These are phyloP conservation scores for Saturnispora hagleri DNA, from an alignment of 805 yeast genomes.

Conservation along the genomic window DNA sequence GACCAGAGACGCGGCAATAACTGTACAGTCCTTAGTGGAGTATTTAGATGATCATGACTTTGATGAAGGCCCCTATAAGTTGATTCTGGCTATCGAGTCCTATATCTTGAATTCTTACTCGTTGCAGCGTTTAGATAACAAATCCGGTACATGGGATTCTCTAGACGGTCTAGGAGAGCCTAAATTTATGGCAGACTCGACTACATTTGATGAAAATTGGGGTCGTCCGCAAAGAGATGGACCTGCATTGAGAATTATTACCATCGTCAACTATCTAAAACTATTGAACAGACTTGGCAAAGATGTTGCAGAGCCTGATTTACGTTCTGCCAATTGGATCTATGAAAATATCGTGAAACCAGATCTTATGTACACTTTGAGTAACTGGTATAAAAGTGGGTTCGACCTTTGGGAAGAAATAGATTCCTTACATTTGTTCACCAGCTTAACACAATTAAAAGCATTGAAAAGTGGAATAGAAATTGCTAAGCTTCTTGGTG, in stretches of 20 bases:
- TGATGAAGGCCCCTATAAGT: conserved; percentile 14
- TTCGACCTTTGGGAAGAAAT: conserved; percentile 95
- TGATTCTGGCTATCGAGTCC: conserved; percentile 35
- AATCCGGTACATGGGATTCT: conserved; percentile 51
- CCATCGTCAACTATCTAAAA: conserved; percentile 49
- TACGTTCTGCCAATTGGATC: conserved; percentile 28
- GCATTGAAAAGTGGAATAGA: conserved; percentile 52
- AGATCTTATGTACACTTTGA: conserved; percentile 57
- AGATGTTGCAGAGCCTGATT: conserved; percentile 21
- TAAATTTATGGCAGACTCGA: conserved; percentile 61
- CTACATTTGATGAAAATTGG: conserved; percentile 62
- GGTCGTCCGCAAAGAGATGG: conserved; percentile 97
- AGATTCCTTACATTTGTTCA: conserved; percentile 67
- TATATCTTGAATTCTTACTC: conserved; percentile 51
- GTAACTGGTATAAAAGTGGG: conserved; percentile 55
- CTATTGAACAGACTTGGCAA: conserved; percentile 29
- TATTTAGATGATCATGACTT: conserved; percentile 36
- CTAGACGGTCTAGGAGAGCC: conserved; percentile 80
- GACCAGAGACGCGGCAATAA: conserved; percentile 84
- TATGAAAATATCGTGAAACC: conserved; percentile 49
- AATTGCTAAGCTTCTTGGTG: conserved; percentile 24
- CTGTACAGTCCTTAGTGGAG: conserved; percentile 55
- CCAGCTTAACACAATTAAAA: conserved; percentile 62
- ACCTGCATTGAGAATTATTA: conserved; percentile 70
- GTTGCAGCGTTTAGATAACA: conserved; percentile 61